These are phyloP conservation scores for Sanghuangporus weigelae DNA, from an alignment of 1,284 basidiomycete species.

Conservation along the genomic window DNA sequence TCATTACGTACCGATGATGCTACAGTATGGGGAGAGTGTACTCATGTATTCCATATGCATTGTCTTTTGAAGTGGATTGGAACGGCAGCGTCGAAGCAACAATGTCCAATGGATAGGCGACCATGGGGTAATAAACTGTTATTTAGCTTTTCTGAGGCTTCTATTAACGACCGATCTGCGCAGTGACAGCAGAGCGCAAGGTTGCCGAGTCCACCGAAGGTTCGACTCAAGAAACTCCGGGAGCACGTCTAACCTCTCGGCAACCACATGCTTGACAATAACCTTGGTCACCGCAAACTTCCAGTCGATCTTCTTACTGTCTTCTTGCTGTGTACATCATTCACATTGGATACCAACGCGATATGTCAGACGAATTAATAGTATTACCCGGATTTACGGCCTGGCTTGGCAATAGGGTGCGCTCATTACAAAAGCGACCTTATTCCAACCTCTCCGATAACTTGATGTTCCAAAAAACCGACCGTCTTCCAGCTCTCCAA, in stretches of 20 bases:
- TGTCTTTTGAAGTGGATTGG: conserved; percentile 93
- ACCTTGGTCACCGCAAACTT: no score
- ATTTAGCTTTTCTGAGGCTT: not conserved
- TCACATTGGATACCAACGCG: no score
- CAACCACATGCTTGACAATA: no score
- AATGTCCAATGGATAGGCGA: conserved; percentile 92
- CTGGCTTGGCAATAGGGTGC: no score
- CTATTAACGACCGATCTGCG: not conserved
- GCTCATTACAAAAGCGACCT: not conserved
- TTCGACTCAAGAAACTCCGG: not conserved
- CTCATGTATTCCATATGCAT: conserved; percentile 93
- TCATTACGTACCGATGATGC: conserved; percentile 3
- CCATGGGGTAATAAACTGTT: conserved; percentile 67
- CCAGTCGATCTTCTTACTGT: no score
- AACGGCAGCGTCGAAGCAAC: conserved; percentile 80
- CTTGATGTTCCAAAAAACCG: conserved; percentile 2
- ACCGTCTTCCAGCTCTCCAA: conserved; percentile 3
- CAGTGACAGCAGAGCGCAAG: conserved; percentile 20
- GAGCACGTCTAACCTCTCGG: no score
- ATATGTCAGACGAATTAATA: no score
- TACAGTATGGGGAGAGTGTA: conserved; percentile 92
- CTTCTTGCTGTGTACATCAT: no score
- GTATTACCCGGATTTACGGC: no score
- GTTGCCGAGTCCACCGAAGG: not conserved
- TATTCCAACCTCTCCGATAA: not conserved